Percentiles rank a stretch among this genome's conserved stretches.
phyloP scores from a whole-genome alignment of 2,329 filamentous ascomycete genomes.

The Ophiosphaerella korrae region DNA sequence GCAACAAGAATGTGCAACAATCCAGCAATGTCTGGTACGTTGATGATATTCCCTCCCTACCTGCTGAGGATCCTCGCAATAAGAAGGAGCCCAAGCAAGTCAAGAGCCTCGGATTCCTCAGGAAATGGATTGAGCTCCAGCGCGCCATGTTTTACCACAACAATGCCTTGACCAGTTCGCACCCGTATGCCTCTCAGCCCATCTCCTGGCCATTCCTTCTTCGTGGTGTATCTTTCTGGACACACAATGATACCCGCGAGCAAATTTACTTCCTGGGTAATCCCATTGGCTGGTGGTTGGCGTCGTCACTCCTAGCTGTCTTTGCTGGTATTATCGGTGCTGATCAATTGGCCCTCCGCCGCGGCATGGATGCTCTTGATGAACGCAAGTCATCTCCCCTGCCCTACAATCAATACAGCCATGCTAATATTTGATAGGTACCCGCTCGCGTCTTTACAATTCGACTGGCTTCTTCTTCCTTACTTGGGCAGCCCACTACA shows the following conservation, averaged over 20 bases:
- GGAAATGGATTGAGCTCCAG: slow-evolving; percentile 96
- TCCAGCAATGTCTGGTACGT: slow-evolving; percentile 94
- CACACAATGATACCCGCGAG: slow-evolving; percentile 88
- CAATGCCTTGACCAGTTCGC: slow-evolving; percentile 94
- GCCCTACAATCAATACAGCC: not conserved
- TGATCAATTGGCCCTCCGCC: slow-evolving; percentile 90
- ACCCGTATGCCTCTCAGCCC: slow-evolving; percentile 92
- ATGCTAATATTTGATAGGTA: slow-evolving; percentile 59
- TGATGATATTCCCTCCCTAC: slow-evolving; percentile 84
- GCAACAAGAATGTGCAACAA: slow-evolving; percentile 91
- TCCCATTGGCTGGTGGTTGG: slow-evolving; percentile 95
- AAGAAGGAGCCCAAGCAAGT: slow-evolving; percentile 77
- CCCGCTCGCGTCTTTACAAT: slow-evolving; percentile 94
- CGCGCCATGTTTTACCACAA: slow-evolving; percentile 99
- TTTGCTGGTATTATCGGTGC: slow-evolving; percentile 90
- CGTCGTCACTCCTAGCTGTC: slow-evolving; percentile 88
- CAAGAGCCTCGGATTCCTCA: slow-evolving; percentile 84
- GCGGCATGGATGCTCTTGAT: slow-evolving; percentile 91
- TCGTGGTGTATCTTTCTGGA: slow-evolving; percentile 99
- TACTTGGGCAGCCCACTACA: slow-evolving; percentile 95
- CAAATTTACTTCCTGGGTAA: slow-evolving; percentile 99
- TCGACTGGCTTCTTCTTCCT: slow-evolving; percentile 99
- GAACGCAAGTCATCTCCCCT: slow-evolving; percentile 71
- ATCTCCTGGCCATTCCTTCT: slow-evolving; percentile 98
- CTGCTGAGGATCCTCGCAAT: slow-evolving; percentile 72